Evolutionary conservation across 257 asterid species (phyloP), one percentile per base, ranked within the genome.

Genomic region (Solanum megistacrolobum): DNA sequence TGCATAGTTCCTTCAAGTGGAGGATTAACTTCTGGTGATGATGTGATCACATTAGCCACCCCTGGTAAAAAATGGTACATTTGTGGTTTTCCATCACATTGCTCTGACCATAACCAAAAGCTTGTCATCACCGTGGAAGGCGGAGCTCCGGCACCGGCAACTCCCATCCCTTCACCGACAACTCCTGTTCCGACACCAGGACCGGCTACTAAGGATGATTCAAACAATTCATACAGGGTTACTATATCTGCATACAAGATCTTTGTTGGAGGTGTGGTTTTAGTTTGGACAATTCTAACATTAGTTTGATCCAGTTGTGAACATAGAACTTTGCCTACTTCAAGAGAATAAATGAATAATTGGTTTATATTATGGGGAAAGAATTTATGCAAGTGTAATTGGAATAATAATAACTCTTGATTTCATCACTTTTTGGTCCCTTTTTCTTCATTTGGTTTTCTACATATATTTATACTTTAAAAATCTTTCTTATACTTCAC

Each of bases 1-100:
- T 88, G 90, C 83, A 16, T 60, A 21, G 4, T 7, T 6, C 25
- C 87, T 39, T n/a, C 34, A 23, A 32, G 20, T 48, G 48, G 14
- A 20, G 86, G 86, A 18, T 32, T 85, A 60, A 75, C 86, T 76
- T 9, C 55, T 52, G 91, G 91, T 5, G 5, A 74, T 13, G 91
- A 89, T 43, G 48, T 32, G 12, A 43, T 87, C 0, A 25, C 86
- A 8, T 89, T 89, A 11, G 32, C 88, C 6, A 5, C 83, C 0
- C 58, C 89, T 9, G 91, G 91, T 29, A 74, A 43, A 41, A 87
- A 83, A 38, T 89, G 91, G 91, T 89, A 89, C 86, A 75, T 89
- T 39, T 87, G 91, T 74, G 89, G 86, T 20, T 5, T 89, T 9
- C 4, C 38, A 5, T 20, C 32, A 20, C 91, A 89, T 18, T 89